These are phyloP conservation scores for Sporothrix euskadiensis DNA, from an alignment of 2,329 filamentous ascomycete genomes.

Conservation along the genomic window DNA sequence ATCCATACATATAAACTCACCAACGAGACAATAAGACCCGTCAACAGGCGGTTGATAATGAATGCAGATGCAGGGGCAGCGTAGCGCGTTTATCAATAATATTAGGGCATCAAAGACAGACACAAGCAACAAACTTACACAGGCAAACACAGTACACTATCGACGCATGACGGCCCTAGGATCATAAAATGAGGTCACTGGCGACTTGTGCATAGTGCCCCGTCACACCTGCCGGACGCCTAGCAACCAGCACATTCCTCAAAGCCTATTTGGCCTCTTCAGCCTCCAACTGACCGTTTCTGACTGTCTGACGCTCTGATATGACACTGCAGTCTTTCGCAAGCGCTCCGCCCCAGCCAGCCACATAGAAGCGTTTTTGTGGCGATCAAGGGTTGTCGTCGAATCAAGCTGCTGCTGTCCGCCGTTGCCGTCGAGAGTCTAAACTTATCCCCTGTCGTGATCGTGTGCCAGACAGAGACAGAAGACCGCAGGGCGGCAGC, in stretches of 20 bases:
- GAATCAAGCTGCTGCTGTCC: background rate
- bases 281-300: background rate
- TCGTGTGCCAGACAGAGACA: constrained; percentile 1
- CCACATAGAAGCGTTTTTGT: background rate
- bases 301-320: constrained; percentile 7
- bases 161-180: constrained; percentile 11
- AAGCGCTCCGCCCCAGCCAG: background rate
- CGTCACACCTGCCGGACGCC: constrained; percentile 6
- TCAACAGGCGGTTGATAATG: background rate
- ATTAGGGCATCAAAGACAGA: background rate
- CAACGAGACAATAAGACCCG: background rate
- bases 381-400: background rate
- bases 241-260: constrained; percentile 22
- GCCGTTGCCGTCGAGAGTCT: background rate
- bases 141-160: background rate
- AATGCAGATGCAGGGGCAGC: background rate
- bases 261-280: background rate
- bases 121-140: background rate
- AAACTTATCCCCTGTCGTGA: background rate
- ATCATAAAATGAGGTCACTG: constrained; percentile 5
- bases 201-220: background rate
- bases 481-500: background rate
- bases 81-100: background rate
- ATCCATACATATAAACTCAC: background rate
- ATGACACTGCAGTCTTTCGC: background rate